Evolutionary conservation across 495 filamentous ascomycete species (phyloP), one percentile per base, ranked within the genome.

Genomic region (Hypoxylon rickii): DNA sequence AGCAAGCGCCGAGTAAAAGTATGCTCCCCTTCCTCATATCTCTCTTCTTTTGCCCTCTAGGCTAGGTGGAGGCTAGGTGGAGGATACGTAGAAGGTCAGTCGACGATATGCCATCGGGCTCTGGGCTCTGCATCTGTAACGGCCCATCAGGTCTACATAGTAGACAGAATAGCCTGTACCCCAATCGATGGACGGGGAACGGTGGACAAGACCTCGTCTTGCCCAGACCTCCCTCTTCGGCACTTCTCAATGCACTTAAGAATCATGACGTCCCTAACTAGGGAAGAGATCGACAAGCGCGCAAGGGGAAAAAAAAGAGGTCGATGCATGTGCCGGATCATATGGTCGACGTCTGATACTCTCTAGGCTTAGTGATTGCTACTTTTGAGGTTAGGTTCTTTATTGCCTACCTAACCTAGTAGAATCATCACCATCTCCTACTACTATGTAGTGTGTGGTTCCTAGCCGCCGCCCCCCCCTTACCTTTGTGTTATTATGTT

Each of bases 241-340:
- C 59, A 63, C 59, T 63, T 63, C 56, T 63, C 47, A 63, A 63
- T 63, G 59, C 59, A 63, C 49, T 63, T 58, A 58, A 63, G 59
- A 63, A 63, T 57, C 59, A 63, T 63, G 59, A 63, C 59, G 59
- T 58, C 53, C 42, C 59, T 63, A 36, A 43, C 43, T 63, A 33
- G 44, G 59, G 53, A 63, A 63, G 53, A 47, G 59, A 63, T 63
- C 59, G 40, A 53, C 59, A 44, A n/a, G n/a, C n/a, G n/a, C n/a
- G n/a, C n/a, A n/a, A n/a, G n/a, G n/a, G n/a, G n/a, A n/a, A n/a
- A n/a, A n/a, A n/a, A n/a, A 24, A 16, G 34, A 21, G 29, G 46
- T 56, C 52, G 59, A 63, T 58, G 53, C 59, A 63, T 63, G 59
- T 63, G 59, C 53, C 59, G 59, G 53, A 63, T 57, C 59, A 57